Evolutionary conservation across 352 stramenopile species (phyloP).

Genomic region (Phytophthora crassamura): DNA sequence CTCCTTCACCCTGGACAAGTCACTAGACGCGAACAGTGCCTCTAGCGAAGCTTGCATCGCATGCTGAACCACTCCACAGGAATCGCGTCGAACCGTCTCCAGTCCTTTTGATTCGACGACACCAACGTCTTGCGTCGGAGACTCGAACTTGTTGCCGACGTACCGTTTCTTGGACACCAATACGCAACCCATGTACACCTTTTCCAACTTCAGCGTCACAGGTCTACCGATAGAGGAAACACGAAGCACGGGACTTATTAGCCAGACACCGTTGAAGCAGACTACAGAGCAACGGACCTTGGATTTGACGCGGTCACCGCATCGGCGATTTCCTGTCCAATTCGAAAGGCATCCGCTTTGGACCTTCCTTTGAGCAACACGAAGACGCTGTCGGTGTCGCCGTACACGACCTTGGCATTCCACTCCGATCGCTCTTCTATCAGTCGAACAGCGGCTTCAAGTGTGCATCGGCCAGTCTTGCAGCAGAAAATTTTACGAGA

Average conservation of each 20-base stretch:
- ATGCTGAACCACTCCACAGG: conserved; percentile 88
- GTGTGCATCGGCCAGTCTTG: conserved; percentile 86
- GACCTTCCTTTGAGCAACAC: conserved; percentile 95
- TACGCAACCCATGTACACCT: conserved; percentile 94
- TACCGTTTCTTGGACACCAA: conserved; percentile 97
- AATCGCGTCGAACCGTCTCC: conserved; percentile 93
- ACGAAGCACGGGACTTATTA: neutral
- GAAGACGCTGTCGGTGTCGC: conserved; percentile 99
- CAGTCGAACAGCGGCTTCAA: conserved; percentile 94
- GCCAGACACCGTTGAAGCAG: neutral
- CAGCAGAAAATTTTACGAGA: conserved; percentile 6
- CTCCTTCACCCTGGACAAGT: conserved; percentile 77
- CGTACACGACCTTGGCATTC: conserved; percentile 95
- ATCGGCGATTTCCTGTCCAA: conserved; percentile 92
- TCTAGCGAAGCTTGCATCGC: conserved; percentile 72
- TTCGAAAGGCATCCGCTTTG: conserved; percentile 94
- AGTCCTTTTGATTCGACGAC: conserved; percentile 93
- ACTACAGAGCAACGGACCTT: conserved; percentile 34
- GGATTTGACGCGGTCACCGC: conserved; percentile 89
- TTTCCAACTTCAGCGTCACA: conserved; percentile 86
- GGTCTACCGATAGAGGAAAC: conserved; percentile 41
- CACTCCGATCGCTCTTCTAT: conserved; percentile 87
- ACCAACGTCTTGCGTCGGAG: conserved; percentile 47
- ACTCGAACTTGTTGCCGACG: conserved; percentile 89
- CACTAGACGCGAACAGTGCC: conserved; percentile 69